Evolutionary conservation across 2,329 filamentous ascomycete species (phyloP).

Genomic region (Fragosphaeria purpurea): DNA sequence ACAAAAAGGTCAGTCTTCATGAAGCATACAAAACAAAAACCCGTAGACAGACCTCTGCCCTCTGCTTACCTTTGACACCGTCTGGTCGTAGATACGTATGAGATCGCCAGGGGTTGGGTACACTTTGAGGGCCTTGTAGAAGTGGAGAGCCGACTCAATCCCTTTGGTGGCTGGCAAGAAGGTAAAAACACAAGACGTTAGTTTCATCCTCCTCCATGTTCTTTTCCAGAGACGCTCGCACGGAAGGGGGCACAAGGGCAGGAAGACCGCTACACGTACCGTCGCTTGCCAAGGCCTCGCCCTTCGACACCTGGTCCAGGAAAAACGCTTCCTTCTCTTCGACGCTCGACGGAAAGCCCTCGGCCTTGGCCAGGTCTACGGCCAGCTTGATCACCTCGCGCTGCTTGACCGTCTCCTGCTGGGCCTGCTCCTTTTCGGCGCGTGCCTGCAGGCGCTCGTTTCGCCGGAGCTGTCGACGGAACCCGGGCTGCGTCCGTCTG

Average conservation of each 20-base stretch:
- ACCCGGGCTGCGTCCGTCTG: conserved; percentile 53
- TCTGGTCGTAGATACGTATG: conserved; percentile 97
- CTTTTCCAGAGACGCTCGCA: too few species aligned
- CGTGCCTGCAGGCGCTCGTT: conserved; percentile 65
- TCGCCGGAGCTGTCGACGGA: conserved; percentile 59
- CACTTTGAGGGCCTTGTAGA: conserved; percentile 98
- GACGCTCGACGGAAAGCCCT: conserved; percentile 81
- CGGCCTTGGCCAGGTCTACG: conserved; percentile 74
- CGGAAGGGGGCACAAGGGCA: not conserved
- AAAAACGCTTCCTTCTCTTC: conserved; percentile 96
- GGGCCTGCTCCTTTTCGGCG: conserved; percentile 61
- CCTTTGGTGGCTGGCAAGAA: conserved; percentile 46
- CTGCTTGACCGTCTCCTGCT: conserved; percentile 54
- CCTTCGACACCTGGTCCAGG: conserved; percentile 86
- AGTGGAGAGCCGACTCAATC: conserved; percentile 81
- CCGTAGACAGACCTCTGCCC: too few species aligned
- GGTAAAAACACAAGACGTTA: not conserved
- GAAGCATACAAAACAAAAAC: not conserved
- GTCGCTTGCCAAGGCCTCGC: conserved; percentile 73
- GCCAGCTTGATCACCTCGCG: conserved; percentile 63
- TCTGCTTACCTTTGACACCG: conserved; percentile 71
- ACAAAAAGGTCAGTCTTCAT: not conserved
- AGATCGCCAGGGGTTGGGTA: conserved; percentile 90
- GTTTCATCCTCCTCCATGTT: not conserved
- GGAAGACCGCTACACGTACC: conserved; percentile 43